Percentiles rank a stretch among this genome's conserved stretches.
Conservation (phyloP, 352 stramenopile species). For the Peronosclerospora sorghi region DNA sequence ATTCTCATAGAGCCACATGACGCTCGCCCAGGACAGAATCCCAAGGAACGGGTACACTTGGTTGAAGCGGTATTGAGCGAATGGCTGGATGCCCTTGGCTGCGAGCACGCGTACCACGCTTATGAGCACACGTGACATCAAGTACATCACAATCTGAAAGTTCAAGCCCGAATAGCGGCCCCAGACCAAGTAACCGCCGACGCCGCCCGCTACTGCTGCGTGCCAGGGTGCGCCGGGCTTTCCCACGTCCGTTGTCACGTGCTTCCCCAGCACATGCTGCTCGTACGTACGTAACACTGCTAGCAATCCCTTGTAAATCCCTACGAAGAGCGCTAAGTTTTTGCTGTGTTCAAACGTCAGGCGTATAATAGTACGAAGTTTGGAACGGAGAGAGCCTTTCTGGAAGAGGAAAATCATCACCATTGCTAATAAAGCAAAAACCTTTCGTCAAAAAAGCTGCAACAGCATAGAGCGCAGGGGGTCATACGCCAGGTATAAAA, state of each 20-base stretch:
- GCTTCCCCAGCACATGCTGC: constrained; percentile 25
- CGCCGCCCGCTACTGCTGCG: constrained; percentile 56
- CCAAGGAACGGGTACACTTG: constrained; percentile 70
- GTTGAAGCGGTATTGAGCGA: constrained; percentile 54
- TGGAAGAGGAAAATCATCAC: constrained; percentile 88
- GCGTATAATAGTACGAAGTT: constrained; percentile 55
- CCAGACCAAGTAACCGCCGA: constrained; percentile 79
- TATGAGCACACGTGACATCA: constrained; percentile 70
- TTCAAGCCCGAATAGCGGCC: constrained; percentile 80
- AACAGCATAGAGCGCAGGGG: background rate
- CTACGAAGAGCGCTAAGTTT: constrained; percentile 82
- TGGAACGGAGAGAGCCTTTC: constrained; percentile 61
- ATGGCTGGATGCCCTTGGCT: constrained; percentile 48
- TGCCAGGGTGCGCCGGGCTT: constrained; percentile 71
- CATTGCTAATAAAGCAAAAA: constrained; percentile 34
- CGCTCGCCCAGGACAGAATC: constrained; percentile 60
- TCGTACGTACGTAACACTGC: constrained; percentile 51
- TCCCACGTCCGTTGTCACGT: constrained; percentile 26
- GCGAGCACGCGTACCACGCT: constrained; percentile 51
- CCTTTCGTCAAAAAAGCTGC: background rate
- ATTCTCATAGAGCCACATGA: constrained; percentile 87
- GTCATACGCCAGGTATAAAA: background rate
- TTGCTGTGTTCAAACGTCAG: constrained; percentile 84
- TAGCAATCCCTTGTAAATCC: constrained; percentile 74
- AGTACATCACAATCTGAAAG: constrained; percentile 87